These are phyloP conservation scores for Lactarius sp. DNA, from an alignment of 768 basidiomycete genomes.

Conservation along the genomic window DNA sequence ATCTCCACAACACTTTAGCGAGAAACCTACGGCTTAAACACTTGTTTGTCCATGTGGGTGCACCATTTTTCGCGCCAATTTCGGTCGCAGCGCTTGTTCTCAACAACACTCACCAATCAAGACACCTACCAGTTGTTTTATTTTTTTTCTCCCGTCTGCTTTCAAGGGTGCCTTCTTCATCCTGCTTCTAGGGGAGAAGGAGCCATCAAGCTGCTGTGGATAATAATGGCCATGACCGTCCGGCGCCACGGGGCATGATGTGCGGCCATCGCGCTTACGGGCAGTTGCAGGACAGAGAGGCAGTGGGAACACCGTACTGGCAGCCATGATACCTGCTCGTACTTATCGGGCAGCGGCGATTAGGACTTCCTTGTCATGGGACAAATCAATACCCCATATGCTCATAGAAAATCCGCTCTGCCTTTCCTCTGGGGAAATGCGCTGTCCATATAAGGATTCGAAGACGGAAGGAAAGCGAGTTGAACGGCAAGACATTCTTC, in stretches of 20 bases:
- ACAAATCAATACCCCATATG: neutral
- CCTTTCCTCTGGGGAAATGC: neutral
- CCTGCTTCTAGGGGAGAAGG: neutral
- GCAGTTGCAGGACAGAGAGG: neutral
- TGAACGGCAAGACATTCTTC: neutral
- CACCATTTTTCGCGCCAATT: constrained; percentile 31
- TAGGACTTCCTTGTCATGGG: neutral
- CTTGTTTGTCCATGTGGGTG: constrained; percentile 48
- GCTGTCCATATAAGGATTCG: neutral
- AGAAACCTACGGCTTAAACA: constrained; percentile 31
- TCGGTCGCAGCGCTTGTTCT: constrained; percentile 15
- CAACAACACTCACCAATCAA: constrained; percentile 13
- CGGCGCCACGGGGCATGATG: neutral
- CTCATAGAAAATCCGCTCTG: neutral
- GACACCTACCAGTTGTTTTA: neutral
- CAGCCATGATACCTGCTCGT: neutral
- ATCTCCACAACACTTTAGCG: constrained; percentile 13
- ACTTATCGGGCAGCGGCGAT: neutral
- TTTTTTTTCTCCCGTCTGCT: neutral
- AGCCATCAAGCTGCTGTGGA: neutral
- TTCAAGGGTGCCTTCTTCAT: neutral
- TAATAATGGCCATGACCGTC: neutral
- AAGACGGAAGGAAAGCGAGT: neutral
- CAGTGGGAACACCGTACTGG: neutral
- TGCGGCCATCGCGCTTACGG: neutral